Evolutionary conservation across 768 basidiomycete genomes (phyloP).

Genomic region (Collybia mongolica): DNA sequence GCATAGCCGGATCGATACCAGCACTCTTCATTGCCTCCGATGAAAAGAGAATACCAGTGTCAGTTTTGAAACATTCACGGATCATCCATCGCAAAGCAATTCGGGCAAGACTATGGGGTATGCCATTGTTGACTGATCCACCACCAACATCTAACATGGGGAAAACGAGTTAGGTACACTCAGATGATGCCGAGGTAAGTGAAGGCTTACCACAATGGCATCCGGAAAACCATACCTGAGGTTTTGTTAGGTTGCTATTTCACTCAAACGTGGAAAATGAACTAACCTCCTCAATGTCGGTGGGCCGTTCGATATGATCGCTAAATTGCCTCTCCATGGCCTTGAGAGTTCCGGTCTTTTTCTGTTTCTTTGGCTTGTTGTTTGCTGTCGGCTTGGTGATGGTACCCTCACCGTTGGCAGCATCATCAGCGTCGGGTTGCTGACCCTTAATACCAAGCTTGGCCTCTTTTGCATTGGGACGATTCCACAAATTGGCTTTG

Average conservation of each 20-base stretch:
- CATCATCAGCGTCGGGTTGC: slow-evolving; percentile 1
- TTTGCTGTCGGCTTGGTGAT: neutral
- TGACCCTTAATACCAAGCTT: slow-evolving; percentile 11
- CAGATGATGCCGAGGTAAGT: neutral
- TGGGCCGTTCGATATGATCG: slow-evolving; percentile 14
- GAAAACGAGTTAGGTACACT: neutral
- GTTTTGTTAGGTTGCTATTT: neutral
- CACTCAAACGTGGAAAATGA: neutral
- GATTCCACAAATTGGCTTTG: slow-evolving; percentile 41
- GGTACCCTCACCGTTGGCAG: neutral
- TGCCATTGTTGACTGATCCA: slow-evolving; percentile 41
- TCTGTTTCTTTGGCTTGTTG: neutral
- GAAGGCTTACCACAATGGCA: slow-evolving; percentile 30
- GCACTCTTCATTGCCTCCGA: slow-evolving; percentile 36
- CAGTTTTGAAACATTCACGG: slow-evolving; percentile 56
- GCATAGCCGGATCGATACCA: slow-evolving; percentile 38
- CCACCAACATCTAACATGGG: slow-evolving; percentile 50
- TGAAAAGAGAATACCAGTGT: slow-evolving; percentile 61
- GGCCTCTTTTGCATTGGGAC: slow-evolving; percentile 15
- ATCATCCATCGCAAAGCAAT: slow-evolving; percentile 70
- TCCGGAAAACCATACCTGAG: slow-evolving; percentile 48
- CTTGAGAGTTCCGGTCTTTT: neutral
- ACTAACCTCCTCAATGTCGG: slow-evolving; percentile 38
- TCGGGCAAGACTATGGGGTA: slow-evolving; percentile 41
- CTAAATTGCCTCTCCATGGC: slow-evolving; percentile 13